Evolutionary conservation across 1,284 basidiomycete species (phyloP).

Genomic region (Mycena sp.): DNA sequence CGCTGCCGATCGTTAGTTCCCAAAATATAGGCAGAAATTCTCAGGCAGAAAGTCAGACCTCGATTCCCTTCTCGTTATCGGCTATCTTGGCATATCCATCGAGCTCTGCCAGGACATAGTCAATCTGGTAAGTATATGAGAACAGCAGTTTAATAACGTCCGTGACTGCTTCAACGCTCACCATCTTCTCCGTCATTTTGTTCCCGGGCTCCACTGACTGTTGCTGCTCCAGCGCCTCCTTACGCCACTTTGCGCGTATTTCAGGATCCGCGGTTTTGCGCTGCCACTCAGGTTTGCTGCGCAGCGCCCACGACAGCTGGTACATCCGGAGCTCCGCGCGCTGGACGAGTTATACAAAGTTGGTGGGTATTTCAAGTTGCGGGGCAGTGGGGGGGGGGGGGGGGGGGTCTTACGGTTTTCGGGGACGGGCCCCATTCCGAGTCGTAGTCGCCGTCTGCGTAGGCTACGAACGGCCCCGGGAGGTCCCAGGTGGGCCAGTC

Average conservation of each 20-base stretch:
- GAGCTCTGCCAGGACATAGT: slow-evolving; percentile 26
- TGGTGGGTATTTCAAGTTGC: no score
- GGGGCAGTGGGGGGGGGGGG: no score
- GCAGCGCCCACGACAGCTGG: no score
- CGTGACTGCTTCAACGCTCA: background rate
- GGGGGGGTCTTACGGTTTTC: no score
- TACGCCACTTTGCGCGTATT: slow-evolving; percentile 17
- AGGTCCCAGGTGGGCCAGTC: no score
- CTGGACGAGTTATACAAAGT: no score
- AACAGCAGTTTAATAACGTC: background rate
- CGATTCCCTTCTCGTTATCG: slow-evolving; percentile 22
- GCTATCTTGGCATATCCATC: slow-evolving; percentile 22
- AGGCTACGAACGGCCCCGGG: no score
- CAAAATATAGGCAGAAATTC: background rate
- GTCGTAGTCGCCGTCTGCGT: no score
- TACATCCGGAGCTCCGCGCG: background rate
- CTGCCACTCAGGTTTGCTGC: no score
- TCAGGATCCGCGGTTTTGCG: slow-evolving; percentile 12
- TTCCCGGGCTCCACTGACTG: background rate
- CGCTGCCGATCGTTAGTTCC: background rate
- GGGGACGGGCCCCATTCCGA: no score
- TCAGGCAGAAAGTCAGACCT: slow-evolving; percentile 1
- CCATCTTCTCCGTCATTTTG: slow-evolving; percentile 20
- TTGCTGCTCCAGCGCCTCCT: slow-evolving; percentile 15
- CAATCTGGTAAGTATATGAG: slow-evolving; percentile 4